phyloP scores from a whole-genome alignment of 1,284 basidiomycete genomes.

The Malassezia equina region DNA sequence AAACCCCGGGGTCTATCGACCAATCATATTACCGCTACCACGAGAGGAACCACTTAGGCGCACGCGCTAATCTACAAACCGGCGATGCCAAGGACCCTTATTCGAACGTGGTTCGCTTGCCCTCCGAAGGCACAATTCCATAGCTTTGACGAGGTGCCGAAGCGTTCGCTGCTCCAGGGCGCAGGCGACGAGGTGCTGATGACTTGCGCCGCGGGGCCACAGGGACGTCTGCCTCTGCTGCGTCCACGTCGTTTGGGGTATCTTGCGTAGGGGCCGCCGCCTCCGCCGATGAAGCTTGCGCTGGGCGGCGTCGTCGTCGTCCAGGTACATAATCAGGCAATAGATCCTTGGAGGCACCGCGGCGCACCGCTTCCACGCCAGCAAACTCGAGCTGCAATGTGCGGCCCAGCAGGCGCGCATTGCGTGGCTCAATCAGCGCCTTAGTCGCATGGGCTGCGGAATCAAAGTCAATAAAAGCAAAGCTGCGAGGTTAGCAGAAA shows the following conservation, averaged over 20 bases:
- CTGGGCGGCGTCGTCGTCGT: conserved; percentile 23
- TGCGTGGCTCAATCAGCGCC: conserved; percentile 70
- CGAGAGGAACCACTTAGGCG: neutral
- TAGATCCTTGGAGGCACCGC: conserved; percentile 29
- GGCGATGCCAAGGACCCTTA: neutral
- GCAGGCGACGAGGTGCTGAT: conserved; percentile 22
- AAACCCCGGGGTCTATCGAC: too few relatives aligned
- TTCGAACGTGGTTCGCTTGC: conserved; percentile 16
- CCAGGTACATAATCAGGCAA: conserved; percentile 21
- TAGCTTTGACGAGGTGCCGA: conserved; percentile 11
- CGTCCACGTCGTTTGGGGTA: neutral
- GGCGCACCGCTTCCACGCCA: conserved; percentile 64
- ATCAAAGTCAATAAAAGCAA: conserved; percentile 88
- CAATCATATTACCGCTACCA: neutral
- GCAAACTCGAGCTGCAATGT: conserved; percentile 80
- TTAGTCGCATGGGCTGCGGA: conserved; percentile 67
- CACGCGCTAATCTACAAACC: neutral
- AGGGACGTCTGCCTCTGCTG: neutral
- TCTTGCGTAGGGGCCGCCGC: conserved; percentile 9
- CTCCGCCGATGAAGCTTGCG: conserved; percentile 9
- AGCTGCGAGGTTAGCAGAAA: conserved; percentile 53
- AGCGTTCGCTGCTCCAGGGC: conserved; percentile 17
- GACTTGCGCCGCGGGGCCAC: neutral
- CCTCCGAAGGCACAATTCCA: conserved; percentile 8
- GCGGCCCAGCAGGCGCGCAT: conserved; percentile 72